Conservation (phyloP, 2,329 filamentous ascomycete species). For the Cladosporium sp. region DNA sequence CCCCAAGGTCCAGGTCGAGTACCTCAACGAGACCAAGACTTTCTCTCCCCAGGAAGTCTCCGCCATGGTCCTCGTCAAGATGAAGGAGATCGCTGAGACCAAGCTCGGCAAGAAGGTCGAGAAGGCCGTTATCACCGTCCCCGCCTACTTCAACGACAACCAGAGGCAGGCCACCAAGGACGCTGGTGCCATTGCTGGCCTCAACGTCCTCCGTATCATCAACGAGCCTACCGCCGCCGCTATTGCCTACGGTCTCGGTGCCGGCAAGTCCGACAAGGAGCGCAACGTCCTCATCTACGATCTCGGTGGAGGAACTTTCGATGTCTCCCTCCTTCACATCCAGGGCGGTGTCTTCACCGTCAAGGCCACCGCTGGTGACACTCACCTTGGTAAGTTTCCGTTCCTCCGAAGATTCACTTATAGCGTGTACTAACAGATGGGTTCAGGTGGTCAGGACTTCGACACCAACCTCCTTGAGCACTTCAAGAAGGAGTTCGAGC, state of each 20-base stretch:
- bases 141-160: constrained; percentile 99
- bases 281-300: constrained; percentile 99
- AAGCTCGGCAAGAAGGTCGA: constrained; percentile 99
- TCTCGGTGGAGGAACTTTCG: constrained; percentile 99
- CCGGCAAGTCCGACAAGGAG: constrained; percentile 75
- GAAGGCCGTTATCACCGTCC: constrained; percentile 98
- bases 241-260: constrained; percentile 87
- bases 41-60: constrained; percentile 99
- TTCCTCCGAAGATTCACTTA: not conserved
- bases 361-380: constrained; percentile 93
- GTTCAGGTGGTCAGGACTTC: constrained; percentile 82
- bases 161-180: constrained; percentile 99
- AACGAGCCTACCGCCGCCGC: constrained; percentile 99
- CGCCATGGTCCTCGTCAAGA: constrained; percentile 98
- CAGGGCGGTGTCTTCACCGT: constrained; percentile 99
- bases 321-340: constrained; percentile 99
- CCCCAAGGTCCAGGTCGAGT: constrained; percentile 92
- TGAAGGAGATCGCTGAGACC: constrained; percentile 98
- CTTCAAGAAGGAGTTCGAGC: constrained; percentile 89
- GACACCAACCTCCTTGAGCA: constrained; percentile 93
- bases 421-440: not conserved
- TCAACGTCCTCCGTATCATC: constrained; percentile 99
- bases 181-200: constrained; percentile 92
- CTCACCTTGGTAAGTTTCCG: constrained; percentile 8
- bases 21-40: constrained; percentile 89